A percentile compares a stretch with the other conserved stretches of the same genome.
Conservation (phyloP, 2,329 filamentous ascomycete species). For the Plectosphaerella sp. region DNA sequence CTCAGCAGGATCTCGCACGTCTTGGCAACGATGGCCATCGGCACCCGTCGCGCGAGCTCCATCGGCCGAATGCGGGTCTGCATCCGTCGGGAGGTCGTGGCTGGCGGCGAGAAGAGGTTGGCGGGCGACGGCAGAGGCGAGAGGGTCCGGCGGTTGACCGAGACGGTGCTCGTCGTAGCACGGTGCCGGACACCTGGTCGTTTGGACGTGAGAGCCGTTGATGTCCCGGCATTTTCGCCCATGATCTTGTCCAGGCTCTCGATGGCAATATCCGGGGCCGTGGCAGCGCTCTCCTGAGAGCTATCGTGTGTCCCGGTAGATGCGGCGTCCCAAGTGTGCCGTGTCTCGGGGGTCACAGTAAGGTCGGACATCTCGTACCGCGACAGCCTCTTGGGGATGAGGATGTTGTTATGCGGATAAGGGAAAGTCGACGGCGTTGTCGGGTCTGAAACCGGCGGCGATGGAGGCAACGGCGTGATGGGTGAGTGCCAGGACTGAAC, state of each 20-base stretch:
- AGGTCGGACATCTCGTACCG: constrained; percentile 27
- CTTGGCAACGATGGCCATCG: constrained; percentile 67
- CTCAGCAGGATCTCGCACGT: constrained; percentile 73
- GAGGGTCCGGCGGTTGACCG: constrained; percentile 50
- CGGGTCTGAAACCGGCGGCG: constrained; percentile 36
- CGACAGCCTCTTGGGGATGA: constrained; percentile 23
- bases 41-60: constrained; percentile 45
- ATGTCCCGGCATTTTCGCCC: constrained; percentile 9
- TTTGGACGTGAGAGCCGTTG: constrained; percentile 23
- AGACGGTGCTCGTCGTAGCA: constrained; percentile 46
- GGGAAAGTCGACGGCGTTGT: constrained; percentile 31
- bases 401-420: constrained; percentile 34
- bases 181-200: constrained; percentile 45
- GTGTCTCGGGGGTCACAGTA: constrained; percentile 25
- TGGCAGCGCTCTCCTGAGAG: constrained; percentile 20
- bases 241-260: constrained; percentile 4
- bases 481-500: constrained; percentile 48
- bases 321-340: constrained; percentile 21
- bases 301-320: constrained; percentile 19
- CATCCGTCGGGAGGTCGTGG: constrained; percentile 17
- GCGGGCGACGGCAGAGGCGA: constrained; percentile 66
- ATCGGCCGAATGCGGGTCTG: constrained; percentile 31
- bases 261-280: constrained; percentile 13
- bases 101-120: constrained; percentile 55
- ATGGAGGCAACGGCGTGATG: constrained; percentile 36